Conservation (phyloP, 441 rosid species). For the Jatropha multifida region DNA sequence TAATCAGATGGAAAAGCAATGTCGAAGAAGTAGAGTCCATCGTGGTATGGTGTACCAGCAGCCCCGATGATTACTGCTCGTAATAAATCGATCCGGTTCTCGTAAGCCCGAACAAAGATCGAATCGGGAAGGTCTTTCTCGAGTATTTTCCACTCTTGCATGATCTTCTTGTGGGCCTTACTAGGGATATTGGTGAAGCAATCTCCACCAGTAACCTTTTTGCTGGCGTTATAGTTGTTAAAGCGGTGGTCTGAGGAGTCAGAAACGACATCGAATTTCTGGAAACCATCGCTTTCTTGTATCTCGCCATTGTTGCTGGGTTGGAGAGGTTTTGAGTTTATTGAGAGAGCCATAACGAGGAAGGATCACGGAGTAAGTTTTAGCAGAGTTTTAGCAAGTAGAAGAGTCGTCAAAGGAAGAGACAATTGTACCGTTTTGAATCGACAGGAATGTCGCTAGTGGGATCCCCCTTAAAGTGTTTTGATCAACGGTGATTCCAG, state of each 20-base stretch:
- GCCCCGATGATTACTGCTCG: constrained; percentile 50
- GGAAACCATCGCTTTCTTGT: constrained; percentile 22
- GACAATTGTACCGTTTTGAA: neutral
- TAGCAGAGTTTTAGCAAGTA: neutral
- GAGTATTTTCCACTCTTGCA: constrained; percentile 53
- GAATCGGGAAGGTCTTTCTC: constrained; percentile 45
- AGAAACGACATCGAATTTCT: constrained; percentile 37
- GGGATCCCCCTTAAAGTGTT: neutral
- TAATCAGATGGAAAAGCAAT: constrained; percentile 46
- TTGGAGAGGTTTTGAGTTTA: neutral
- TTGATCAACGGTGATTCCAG: neutral
- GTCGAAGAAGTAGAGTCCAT: constrained; percentile 64
- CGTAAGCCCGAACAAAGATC: constrained; percentile 56
- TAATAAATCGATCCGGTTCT: constrained; percentile 43
- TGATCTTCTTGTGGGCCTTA: constrained; percentile 40
- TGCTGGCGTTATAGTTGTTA: constrained; percentile 7
- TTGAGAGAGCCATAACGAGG: constrained; percentile 15
- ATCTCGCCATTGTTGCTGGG: constrained; percentile 15
- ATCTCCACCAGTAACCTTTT: constrained; percentile 10
- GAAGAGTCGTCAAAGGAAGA: neutral
- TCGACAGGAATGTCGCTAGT: neutral
- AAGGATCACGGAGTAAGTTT: neutral
- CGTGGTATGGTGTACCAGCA: constrained; percentile 59
- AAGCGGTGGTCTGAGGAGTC: constrained; percentile 36
- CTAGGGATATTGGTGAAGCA: constrained; percentile 23